phyloP scores from a whole-genome alignment of 768 basidiomycete species.

The Phylloporus rhodoxanthus region DNA sequence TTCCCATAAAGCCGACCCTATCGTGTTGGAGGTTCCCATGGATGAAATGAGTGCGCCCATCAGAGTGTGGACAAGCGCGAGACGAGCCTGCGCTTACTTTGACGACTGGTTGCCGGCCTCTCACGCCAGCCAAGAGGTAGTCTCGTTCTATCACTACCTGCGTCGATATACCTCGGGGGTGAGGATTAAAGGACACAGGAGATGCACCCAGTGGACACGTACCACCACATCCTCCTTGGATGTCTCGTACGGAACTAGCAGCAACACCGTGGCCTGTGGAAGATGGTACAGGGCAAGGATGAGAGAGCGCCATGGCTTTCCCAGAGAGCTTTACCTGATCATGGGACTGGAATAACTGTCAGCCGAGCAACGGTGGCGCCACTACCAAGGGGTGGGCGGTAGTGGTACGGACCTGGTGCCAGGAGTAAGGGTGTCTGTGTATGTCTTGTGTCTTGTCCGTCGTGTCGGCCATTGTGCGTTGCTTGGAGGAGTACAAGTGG shows the following conservation, averaged over 20 bases:
- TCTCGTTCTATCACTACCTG: constrained; percentile 72
- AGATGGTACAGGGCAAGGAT: constrained; percentile 16
- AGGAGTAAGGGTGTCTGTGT: constrained; percentile 56
- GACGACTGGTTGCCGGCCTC: constrained; percentile 61
- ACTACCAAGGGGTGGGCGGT: constrained; percentile 4
- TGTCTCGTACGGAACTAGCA: constrained; percentile 67
- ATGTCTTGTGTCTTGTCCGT: constrained; percentile 25
- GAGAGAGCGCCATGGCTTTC: constrained; percentile 8
- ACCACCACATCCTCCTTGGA: constrained; percentile 69
- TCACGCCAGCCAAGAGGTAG: constrained; percentile 67
- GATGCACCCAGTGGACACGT: constrained; percentile 18
- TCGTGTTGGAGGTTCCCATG: background rate
- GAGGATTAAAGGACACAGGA: background rate
- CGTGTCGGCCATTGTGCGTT: constrained; percentile 11
- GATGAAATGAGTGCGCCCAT: background rate
- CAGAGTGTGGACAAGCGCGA: background rate
- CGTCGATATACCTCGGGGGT: background rate
- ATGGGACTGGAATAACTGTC: constrained; percentile 54
- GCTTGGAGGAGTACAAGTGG: constrained; percentile 9
- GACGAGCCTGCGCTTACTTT: constrained; percentile 46
- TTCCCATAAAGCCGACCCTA: constrained; percentile 72
- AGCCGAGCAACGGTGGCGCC: constrained; percentile 15
- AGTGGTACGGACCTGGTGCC: constrained; percentile 67
- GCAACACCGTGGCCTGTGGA: constrained; percentile 64
- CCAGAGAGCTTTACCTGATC: constrained; percentile 54